Evolutionary conservation across 805 yeast genomes (phyloP), one percentile per base, ranked within the genome.

Genomic region (Candida tammaniensis): DNA sequence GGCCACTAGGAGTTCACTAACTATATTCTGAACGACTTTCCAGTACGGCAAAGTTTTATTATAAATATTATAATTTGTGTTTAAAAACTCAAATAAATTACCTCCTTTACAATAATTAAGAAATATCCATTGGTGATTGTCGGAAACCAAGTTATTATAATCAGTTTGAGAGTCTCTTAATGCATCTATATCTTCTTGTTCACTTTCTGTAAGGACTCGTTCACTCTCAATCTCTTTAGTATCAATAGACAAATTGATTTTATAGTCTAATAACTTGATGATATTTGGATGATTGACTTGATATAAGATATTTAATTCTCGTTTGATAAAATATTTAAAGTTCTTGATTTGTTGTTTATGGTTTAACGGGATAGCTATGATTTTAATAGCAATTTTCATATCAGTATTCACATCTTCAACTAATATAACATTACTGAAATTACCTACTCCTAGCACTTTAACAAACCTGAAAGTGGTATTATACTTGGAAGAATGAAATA

Each of bases 51-150:
- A 22, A 22, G 60, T 46, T 7, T 63, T 48, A n/a, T 72, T 57
- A 38, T 68, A 50, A 5, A 29, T 23, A 49, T 49, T 7, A 76
- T 82, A 44, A 32, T 47, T 28, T 7, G 20, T 33, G 4, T 45
- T 11, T 29, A 55, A 73, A 39, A 86, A 72, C 22, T 80, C 79
- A 48, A 84, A 80, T 25, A 93, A 57, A 49, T 88, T 96, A 4
- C 98, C 97, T 4, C 98, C 98, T 5, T 65, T 55, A 47, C 87
- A 84, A 54, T 74, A 86, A 1, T 89, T 85, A 49, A 89, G 66
- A 25, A 83, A 82, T 57, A 89, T 72, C 38, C 42, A 44, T 44
- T 56, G 62, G 50, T 61, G 50, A 47, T 42, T 67, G 54, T 49
- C 54, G 37, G 19, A 23, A 19, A 40, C 36, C 5, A 49, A 32